phyloP scores from a whole-genome alignment of 305 asterid genomes.

The Solanum hybrid region DNA sequence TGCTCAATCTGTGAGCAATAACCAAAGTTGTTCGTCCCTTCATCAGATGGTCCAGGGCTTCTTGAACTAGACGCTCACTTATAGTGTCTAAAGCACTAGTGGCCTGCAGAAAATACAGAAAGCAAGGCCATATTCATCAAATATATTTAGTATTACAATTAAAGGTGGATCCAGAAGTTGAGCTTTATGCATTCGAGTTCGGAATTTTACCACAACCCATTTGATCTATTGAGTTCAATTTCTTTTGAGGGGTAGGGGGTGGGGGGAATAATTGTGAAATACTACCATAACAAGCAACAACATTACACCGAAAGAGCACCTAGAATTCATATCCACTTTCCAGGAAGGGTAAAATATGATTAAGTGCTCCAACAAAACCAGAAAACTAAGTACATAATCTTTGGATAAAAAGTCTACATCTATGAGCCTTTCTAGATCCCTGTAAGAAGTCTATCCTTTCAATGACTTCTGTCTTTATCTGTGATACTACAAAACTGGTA shows the following conservation, averaged over 20 bases:
- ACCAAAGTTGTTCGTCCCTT: constrained; percentile 93
- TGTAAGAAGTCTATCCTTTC: background rate
- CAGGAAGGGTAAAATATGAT: background rate
- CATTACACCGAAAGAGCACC: background rate
- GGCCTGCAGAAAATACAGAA: constrained; percentile 42
- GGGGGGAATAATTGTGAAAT: background rate
- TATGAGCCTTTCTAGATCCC: background rate
- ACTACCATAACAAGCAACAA: background rate
- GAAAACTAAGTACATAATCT: background rate
- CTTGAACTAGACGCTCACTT: constrained; percentile 91
- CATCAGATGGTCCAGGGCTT: constrained; percentile 79
- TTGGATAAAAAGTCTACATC: background rate
- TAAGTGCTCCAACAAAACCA: background rate
- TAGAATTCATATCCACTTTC: background rate
- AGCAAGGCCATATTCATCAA: background rate
- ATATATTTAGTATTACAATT: background rate
- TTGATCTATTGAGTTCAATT: background rate
- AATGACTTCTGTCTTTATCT: background rate
- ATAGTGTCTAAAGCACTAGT: constrained; percentile 90
- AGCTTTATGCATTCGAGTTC: background rate
- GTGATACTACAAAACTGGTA: background rate
- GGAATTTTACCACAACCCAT: background rate
- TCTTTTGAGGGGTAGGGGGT: background rate
- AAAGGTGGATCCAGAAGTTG: background rate
- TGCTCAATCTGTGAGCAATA: constrained; percentile 95